Percentiles rank a stretch among this genome's conserved stretches.
Conservation (phyloP, 2,329 filamentous ascomycete species). For the Aspergillus ustus region DNA sequence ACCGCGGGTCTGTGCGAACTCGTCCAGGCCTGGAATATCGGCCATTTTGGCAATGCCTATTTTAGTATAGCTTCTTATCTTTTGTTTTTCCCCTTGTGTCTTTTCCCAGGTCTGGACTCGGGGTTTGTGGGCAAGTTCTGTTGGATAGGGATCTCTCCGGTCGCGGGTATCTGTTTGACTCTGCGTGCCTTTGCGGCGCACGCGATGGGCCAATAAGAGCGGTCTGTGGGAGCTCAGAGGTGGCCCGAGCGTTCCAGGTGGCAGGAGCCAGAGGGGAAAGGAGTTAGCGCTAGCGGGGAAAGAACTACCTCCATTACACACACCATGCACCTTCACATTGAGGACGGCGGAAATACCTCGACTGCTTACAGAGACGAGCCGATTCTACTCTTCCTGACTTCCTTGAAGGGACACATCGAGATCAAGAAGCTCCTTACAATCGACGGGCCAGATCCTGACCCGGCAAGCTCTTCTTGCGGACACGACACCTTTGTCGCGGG, state of each 20-base stretch:
- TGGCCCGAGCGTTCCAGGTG: too few species aligned
- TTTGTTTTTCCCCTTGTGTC: background rate
- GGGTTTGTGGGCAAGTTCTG: constrained; percentile 10
- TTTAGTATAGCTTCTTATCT: background rate
- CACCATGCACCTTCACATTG: background rate
- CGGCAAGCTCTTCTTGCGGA: too few species aligned
- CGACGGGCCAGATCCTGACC: too few species aligned
- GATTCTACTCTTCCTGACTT: too few species aligned
- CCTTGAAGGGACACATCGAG: too few species aligned
- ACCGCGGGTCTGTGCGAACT: constrained; percentile 55
- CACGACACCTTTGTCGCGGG: too few species aligned
- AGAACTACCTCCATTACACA: background rate
- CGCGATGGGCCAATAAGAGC: constrained; percentile 26
- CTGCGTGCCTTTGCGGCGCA: constrained; percentile 26
- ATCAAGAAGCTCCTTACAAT: too few species aligned
- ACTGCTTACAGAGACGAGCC: too few species aligned
- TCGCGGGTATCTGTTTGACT: constrained; percentile 20
- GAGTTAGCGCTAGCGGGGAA: background rate
- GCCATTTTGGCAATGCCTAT: constrained; percentile 13
- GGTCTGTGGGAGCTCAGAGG: constrained; percentile 28
- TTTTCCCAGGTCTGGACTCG: background rate
- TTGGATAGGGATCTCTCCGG: constrained; percentile 12
- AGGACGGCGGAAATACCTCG: too few species aligned
- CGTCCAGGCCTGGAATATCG: constrained; percentile 42
- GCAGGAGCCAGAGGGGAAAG: background rate